phyloP scores from a whole-genome alignment of 2,329 filamentous ascomycete genomes.

The Orbilia oligospora region DNA sequence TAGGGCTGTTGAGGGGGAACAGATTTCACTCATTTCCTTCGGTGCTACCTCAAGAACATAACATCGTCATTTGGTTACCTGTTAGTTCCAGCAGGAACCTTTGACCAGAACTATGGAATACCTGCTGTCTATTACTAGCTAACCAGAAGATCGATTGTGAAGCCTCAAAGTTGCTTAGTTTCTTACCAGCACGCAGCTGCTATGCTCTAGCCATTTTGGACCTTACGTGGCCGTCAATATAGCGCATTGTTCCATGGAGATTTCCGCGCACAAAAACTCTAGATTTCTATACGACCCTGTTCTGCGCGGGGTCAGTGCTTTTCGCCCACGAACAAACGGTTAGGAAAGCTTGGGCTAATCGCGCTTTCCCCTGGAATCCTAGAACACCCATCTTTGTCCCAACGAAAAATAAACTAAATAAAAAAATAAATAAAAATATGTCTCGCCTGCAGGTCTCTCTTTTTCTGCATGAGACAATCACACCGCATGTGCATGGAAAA shows the following conservation, averaged over 20 bases:
- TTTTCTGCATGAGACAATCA: slow-evolving; percentile 55
- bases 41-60: neutral
- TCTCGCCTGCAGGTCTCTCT: slow-evolving; percentile 48
- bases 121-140: neutral
- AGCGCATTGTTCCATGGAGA: slow-evolving; percentile 39
- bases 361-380: slow-evolving; percentile 13
- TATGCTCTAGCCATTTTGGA: slow-evolving; percentile 16
- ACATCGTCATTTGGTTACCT: slow-evolving; percentile 12
- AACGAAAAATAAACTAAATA: slow-evolving; percentile 28
- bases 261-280: slow-evolving; percentile 33
- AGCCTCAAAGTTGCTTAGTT: neutral
- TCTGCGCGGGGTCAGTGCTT: slow-evolving; percentile 45
- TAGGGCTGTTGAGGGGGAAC: slow-evolving; percentile 44
- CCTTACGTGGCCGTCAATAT: slow-evolving; percentile 49
- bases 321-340: slow-evolving; percentile 32
- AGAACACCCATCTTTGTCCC: slow-evolving; percentile 6
- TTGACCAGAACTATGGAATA: slow-evolving; percentile 17
- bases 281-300: slow-evolving; percentile 26
- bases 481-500: slow-evolving; percentile 49
- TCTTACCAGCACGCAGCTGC: neutral
- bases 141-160: neutral
- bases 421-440: slow-evolving; percentile 38
- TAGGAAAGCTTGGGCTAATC: slow-evolving; percentile 29
- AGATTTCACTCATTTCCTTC: slow-evolving; percentile 13
- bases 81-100: neutral